These are phyloP conservation scores for Euphorbia peplus DNA, from an alignment of 345 rosid genomes.

Conservation along the genomic window DNA sequence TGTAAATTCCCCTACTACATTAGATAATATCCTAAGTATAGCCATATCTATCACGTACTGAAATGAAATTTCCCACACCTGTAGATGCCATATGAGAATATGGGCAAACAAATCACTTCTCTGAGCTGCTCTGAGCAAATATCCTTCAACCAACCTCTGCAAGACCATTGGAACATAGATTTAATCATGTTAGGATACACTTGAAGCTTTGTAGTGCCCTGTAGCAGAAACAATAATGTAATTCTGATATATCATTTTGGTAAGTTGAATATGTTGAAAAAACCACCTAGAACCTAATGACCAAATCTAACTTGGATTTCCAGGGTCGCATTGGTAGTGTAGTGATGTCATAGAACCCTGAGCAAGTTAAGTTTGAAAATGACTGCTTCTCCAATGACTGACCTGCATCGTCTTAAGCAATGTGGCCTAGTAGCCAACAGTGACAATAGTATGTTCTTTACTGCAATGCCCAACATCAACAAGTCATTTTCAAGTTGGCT, in stretches of 20 bases:
- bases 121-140: constrained; percentile 94
- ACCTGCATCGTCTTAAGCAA: background rate
- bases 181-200: background rate
- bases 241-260: background rate
- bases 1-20: constrained; percentile 2
- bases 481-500: constrained; percentile 7
- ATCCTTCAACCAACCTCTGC: constrained; percentile 95
- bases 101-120: constrained; percentile 96
- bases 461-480: constrained; percentile 1
- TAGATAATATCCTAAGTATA: constrained; percentile 10
- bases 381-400: background rate
- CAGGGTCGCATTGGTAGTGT: background rate
- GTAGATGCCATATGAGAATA: constrained; percentile 96
- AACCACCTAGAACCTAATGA: background rate
- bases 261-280: constrained; percentile 6
- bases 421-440: background rate
- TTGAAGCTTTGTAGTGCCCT: background rate
- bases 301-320: background rate
- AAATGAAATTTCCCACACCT: constrained; percentile 45
- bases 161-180: constrained; percentile 13
- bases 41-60: constrained; percentile 11
- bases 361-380: background rate
- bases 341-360: background rate
- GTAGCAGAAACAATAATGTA: background rate
- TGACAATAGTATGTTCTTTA: background rate